A percentile compares a stretch with the other conserved stretches of the same genome.
Evolutionary conservation across 2,329 filamentous ascomycete genomes (phyloP).

Genomic region (Penicillium polonicum): DNA sequence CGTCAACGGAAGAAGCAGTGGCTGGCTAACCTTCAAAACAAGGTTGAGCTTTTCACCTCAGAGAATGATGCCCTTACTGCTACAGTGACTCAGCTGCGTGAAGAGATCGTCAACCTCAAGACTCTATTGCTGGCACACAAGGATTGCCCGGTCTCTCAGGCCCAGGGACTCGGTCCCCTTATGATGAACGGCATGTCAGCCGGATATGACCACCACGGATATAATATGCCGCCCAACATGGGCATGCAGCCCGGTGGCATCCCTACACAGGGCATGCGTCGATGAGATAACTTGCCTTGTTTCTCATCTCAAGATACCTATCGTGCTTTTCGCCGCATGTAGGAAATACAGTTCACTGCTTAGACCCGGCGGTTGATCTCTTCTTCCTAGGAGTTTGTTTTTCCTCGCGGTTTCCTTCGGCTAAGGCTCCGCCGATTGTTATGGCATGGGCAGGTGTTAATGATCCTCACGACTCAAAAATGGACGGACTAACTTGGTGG

Average conservation of each 20-base stretch:
- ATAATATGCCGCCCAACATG: conserved; percentile 44
- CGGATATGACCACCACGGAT: conserved; percentile 44
- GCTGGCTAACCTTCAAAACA: conserved; percentile 89
- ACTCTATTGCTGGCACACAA: conserved; percentile 91
- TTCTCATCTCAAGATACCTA: conserved; percentile 13
- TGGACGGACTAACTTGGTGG: conserved; percentile 33
- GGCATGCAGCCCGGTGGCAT: conserved; percentile 42
- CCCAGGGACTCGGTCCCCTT: conserved; percentile 64
- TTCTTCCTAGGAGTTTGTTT: conserved; percentile 17
- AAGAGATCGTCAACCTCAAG: conserved; percentile 94
- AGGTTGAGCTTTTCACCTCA: conserved; percentile 87
- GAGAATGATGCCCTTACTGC: conserved; percentile 86
- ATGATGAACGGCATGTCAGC: conserved; percentile 43
- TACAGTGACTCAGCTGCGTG: conserved; percentile 79
- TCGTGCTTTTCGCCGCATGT: conserved; percentile 15
- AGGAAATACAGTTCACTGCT: conserved; percentile 13
- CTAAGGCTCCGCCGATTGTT: conserved; percentile 27
- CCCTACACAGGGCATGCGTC: conserved; percentile 39
- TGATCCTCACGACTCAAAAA: conserved; percentile 41
- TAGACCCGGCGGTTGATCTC: conserved; percentile 19
- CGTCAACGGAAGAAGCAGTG: conserved; percentile 98
- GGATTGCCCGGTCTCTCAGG: conserved; percentile 88
- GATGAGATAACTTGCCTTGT: conserved; percentile 14
- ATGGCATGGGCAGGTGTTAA: conserved; percentile 43
- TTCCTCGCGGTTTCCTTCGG: conserved; percentile 20